Conservation (phyloP, 306 rosid species). For the Lathyrus sativus region DNA sequence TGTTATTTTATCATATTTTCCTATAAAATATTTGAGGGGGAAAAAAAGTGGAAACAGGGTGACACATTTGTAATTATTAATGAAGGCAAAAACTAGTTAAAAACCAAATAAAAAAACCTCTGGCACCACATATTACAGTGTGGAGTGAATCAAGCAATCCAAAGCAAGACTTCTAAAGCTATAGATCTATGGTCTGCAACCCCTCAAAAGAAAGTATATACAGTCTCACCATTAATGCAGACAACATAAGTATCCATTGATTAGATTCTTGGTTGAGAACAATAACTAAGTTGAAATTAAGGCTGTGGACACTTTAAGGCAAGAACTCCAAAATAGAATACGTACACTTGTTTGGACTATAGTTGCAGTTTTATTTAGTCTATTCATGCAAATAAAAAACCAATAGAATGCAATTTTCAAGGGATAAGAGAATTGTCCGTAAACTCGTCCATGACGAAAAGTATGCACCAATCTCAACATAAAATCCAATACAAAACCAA, state of each 20-base stretch:
- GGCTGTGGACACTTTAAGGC: background rate
- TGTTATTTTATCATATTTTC: conserved; percentile 5
- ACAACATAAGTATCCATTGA: conserved; percentile 19
- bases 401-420: too few species aligned
- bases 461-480: conserved; percentile 5
- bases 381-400: conserved; percentile 17
- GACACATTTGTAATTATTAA: background rate
- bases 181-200: conserved; percentile 15
- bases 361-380: conserved; percentile 24
- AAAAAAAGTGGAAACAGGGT: conserved; percentile 1
- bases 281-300: conserved; percentile 11
- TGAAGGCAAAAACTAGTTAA: conserved; percentile 4
- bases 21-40: background rate
- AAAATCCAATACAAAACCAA: conserved; percentile 30
- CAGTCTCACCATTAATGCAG: background rate
- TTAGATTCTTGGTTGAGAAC: conserved; percentile 23
- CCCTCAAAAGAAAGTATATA: conserved; percentile 26
- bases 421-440: background rate
- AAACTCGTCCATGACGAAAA: conserved; percentile 21
- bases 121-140: background rate
- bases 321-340: conserved; percentile 15
- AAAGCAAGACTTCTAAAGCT: conserved; percentile 26
- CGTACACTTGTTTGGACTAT: conserved; percentile 8
- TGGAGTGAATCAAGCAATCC: conserved; percentile 30
- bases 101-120: background rate